These are phyloP conservation scores for Angophora floribunda DNA, from an alignment of 345 rosid species.

Conservation along the genomic window DNA sequence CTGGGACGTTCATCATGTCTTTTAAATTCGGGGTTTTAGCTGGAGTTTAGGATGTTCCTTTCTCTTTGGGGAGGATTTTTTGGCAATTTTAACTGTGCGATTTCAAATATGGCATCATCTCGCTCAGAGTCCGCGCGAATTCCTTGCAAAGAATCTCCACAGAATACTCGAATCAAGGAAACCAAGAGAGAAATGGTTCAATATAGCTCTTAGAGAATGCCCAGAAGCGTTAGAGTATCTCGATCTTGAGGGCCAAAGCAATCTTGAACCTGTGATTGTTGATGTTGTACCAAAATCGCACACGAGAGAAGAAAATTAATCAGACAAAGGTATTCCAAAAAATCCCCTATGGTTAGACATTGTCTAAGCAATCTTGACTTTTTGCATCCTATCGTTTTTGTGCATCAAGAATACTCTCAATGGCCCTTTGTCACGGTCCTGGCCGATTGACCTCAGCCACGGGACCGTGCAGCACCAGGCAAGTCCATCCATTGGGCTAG, in stretches of 20 bases:
- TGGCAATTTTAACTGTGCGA: neutral
- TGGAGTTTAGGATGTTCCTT: neutral
- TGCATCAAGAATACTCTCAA: neutral
- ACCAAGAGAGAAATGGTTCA: neutral
- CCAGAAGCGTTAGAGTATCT: neutral
- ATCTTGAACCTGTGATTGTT: neutral
- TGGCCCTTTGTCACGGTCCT: neutral
- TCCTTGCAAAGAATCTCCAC: neutral
- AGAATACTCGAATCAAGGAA: neutral
- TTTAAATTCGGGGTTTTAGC: neutral
- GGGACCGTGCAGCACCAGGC: neutral
- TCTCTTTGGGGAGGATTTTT: neutral
- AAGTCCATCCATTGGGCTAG: neutral
- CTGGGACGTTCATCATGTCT: neutral
- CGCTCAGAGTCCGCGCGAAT: constrained; percentile 46
- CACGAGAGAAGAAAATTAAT: constrained; percentile 60
- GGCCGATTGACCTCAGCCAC: neutral
- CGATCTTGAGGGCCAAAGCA: neutral
- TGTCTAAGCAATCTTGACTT: neutral
- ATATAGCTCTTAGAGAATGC: neutral
- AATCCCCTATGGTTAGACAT: neutral
- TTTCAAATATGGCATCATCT: constrained; percentile 5
- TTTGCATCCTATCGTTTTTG: neutral
- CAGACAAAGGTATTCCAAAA: neutral
- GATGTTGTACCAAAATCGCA: neutral